Conservation (phyloP, 371 early-diverging fungal species). For the Sporodiniella umbellata region DNA sequence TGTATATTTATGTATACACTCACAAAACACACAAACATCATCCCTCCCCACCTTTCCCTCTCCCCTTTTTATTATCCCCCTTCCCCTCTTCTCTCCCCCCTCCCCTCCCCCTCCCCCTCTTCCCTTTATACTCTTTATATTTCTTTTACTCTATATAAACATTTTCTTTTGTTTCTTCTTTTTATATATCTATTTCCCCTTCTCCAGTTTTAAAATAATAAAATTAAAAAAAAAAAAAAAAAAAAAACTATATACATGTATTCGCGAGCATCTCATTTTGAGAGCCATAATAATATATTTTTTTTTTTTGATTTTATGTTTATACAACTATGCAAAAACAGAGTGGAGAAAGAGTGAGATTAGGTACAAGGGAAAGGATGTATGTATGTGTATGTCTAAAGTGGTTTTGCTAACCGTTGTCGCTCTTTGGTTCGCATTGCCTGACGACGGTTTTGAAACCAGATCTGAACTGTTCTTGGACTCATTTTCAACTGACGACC, state of each 20-base stretch:
- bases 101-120: not conserved
- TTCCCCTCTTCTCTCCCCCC: not conserved
- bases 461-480: constrained; percentile 82
- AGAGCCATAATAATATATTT: not conserved
- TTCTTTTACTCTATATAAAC: too few species aligned
- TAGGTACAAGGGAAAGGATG: not conserved
- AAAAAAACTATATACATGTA: not conserved
- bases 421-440: constrained; percentile 56
- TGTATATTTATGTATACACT: too few species aligned
- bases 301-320: not conserved
- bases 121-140: not conserved
- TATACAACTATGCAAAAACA: too few species aligned
- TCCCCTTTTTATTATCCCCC: not conserved
- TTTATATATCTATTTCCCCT: not conserved
- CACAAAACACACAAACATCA: not conserved
- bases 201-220: not conserved
- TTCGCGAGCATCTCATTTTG: not conserved
- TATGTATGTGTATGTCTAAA: not conserved
- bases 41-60: not conserved
- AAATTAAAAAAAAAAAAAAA: not conserved
- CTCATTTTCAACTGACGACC: constrained; percentile 88
- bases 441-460: constrained; percentile 95
- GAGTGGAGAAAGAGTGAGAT: too few species aligned
- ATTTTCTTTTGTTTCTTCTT: not conserved
- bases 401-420: constrained; percentile 26